These are phyloP conservation scores for Coniochaeta hoffmannii DNA, from an alignment of 2,329 filamentous ascomycete species.

Conservation along the genomic window DNA sequence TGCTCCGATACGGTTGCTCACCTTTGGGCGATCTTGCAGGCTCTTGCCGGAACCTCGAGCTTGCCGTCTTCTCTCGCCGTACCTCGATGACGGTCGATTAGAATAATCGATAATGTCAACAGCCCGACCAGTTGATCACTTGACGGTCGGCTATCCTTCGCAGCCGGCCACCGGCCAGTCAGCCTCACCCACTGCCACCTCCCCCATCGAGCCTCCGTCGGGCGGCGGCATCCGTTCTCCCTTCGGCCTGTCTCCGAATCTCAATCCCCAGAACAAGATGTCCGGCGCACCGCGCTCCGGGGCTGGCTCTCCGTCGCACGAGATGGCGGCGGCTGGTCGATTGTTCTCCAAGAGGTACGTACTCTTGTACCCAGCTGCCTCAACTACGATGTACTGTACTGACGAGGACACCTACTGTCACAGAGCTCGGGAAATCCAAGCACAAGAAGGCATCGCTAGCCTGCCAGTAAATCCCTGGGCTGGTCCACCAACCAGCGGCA, in stretches of 20 bases:
- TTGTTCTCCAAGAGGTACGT: conserved; percentile 89
- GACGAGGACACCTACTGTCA: neutral
- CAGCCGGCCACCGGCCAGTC: conserved; percentile 59
- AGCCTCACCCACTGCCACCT: conserved; percentile 73
- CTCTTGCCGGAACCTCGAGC: neutral
- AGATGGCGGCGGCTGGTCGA: conserved; percentile 62
- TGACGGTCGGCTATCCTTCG: conserved; percentile 75
- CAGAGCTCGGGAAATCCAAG: conserved; percentile 93
- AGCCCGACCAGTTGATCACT: conserved; percentile 70
- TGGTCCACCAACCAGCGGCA: conserved; percentile 91
- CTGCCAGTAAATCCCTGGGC: conserved; percentile 73
- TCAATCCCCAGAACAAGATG: conserved; percentile 54
- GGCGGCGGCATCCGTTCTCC: conserved; percentile 31
- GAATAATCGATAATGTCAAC: conserved; percentile 91
- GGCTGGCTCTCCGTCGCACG: conserved; percentile 94
- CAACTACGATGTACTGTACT: neutral
- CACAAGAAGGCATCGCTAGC: conserved; percentile 77
- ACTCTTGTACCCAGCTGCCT: neutral
- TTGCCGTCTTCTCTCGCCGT: neutral
- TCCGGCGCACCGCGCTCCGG: conserved; percentile 62
- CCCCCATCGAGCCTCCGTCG: conserved; percentile 67
- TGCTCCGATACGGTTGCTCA: neutral
- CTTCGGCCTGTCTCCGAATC: conserved; percentile 62
- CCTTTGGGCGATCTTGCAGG: neutral
- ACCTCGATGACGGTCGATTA: conserved; percentile 39